Conservation (phyloP, 1,139 yeast genomes). For the Diutina mesorugosa region DNA sequence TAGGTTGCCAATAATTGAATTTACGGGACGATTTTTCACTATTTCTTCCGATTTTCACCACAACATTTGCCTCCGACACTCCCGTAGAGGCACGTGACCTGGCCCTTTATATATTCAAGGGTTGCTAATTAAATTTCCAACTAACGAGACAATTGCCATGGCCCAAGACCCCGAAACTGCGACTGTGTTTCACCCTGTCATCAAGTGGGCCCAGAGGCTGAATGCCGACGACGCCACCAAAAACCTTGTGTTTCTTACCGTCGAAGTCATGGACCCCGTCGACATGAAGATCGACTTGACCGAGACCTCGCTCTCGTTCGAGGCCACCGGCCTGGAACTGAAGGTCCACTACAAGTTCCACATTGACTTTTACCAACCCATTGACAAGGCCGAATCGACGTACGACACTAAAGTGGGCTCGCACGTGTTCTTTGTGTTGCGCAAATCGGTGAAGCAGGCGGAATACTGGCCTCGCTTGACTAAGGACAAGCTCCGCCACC, state of each 20-base stretch:
- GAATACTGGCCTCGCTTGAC: conserved; percentile 33
- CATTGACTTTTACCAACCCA: conserved; percentile 60
- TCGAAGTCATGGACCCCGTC: conserved; percentile 60
- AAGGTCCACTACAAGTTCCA: conserved; percentile 39
- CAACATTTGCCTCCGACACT: background rate
- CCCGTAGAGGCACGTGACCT: background rate
- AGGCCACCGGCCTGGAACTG: conserved; percentile 36
- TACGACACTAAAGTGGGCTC: conserved; percentile 49
- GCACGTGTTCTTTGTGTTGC: conserved; percentile 53
- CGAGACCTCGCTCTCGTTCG: conserved; percentile 40
- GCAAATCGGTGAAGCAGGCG: conserved; percentile 52
- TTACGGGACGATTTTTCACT: background rate
- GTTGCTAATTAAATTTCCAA: background rate
- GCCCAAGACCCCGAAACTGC: conserved; percentile 2
- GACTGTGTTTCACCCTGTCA: conserved; percentile 18
- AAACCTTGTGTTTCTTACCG: conserved; percentile 64
- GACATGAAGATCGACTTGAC: conserved; percentile 54
- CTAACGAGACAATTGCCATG: background rate
- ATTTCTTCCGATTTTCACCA: background rate
- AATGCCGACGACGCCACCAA: conserved; percentile 54
- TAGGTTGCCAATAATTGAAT: too few species aligned
- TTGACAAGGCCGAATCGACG: conserved; percentile 52
- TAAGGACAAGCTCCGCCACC: conserved; percentile 32
- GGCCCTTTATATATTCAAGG: background rate
- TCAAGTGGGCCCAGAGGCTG: conserved; percentile 96